phyloP scores from a whole-genome alignment of 2,329 filamentous ascomycete genomes.

The Aureobasidium sp. region DNA sequence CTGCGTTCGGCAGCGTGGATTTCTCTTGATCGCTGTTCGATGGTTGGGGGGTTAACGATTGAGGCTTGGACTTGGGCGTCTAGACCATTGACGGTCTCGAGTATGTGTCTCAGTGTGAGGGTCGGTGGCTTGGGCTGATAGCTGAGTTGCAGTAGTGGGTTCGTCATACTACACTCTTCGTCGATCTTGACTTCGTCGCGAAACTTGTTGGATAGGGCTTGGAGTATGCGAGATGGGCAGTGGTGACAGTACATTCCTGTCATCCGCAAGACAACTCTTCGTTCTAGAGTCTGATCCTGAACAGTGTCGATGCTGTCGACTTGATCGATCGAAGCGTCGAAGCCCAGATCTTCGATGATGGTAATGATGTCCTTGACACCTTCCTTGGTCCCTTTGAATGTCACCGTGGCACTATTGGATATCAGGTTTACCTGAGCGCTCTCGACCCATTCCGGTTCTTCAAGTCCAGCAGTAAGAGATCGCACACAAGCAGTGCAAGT shows the following conservation, averaged over 20 bases:
- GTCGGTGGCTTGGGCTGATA: conserved; percentile 61
- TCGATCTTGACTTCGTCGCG: conserved; percentile 44
- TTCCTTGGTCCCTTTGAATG: conserved; percentile 37
- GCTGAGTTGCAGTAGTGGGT: conserved; percentile 59
- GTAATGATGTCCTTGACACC: conserved; percentile 38
- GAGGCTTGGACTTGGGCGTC: conserved; percentile 59
- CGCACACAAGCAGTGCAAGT: conserved; percentile 49
- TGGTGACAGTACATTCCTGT: conserved; percentile 40
- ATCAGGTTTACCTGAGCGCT: conserved; percentile 44
- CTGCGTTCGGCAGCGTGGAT: conserved; percentile 64
- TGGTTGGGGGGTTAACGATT: conserved; percentile 70
- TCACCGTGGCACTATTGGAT: conserved; percentile 40
- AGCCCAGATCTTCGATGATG: conserved; percentile 40
- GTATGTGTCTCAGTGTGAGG: conserved; percentile 69
- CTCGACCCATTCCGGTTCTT: conserved; percentile 37
- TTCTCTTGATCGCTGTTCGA: conserved; percentile 70
- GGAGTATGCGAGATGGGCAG: conserved; percentile 43
- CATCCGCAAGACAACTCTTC: conserved; percentile 29
- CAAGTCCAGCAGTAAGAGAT: conserved; percentile 39
- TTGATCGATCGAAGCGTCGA: conserved; percentile 30
- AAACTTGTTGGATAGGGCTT: conserved; percentile 45
- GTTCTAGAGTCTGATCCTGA: conserved; percentile 16
- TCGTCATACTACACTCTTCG: conserved; percentile 46
- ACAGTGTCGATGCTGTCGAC: conserved; percentile 4
- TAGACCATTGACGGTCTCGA: conserved; percentile 56